Percentiles rank a stretch among this genome's conserved stretches.
Evolutionary conservation across 495 filamentous ascomycete genomes (phyloP).

Genomic region (Geoglossum glabrum): DNA sequence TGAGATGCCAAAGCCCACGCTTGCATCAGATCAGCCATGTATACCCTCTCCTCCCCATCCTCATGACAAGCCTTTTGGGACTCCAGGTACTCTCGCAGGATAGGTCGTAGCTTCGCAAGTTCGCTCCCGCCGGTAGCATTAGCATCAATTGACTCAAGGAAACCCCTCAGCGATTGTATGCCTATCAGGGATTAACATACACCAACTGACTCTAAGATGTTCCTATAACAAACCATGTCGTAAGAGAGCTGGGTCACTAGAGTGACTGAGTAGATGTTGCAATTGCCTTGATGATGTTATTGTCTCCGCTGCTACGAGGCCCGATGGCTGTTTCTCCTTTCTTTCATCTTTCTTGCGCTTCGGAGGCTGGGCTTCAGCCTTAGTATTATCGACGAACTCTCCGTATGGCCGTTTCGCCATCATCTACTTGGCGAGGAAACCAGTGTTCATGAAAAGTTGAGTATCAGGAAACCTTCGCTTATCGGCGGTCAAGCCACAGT

Average conservation of each 20-base stretch:
- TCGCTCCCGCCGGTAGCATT: constrained; percentile 26
- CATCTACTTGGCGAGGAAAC: too few species aligned
- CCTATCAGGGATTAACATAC: constrained; percentile 23
- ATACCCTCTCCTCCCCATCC: constrained; percentile 34
- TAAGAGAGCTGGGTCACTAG: constrained; percentile 36
- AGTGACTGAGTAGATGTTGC: constrained; percentile 40
- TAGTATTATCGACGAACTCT: background rate
- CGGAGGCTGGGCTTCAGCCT: background rate
- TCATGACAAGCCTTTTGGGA: constrained; percentile 34
- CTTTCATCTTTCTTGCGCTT: background rate
- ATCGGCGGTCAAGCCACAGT: too few species aligned
- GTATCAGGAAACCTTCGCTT: background rate
- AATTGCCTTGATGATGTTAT: constrained; percentile 39
- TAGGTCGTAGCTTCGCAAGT: constrained; percentile 26
- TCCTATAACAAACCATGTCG: constrained; percentile 37
- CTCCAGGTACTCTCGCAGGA: constrained; percentile 57
- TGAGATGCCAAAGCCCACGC: constrained; percentile 58
- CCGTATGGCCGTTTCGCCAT: background rate
- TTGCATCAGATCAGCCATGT: constrained; percentile 54
- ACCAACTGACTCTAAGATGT: background rate
- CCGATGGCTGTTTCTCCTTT: constrained; percentile 6
- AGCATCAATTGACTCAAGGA: constrained; percentile 44
- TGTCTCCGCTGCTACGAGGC: background rate
- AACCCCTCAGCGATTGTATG: constrained; percentile 54
- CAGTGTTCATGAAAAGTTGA: background rate